Conservation (phyloP, 768 basidiomycete species). For the Thelephora ganbajun region DNA sequence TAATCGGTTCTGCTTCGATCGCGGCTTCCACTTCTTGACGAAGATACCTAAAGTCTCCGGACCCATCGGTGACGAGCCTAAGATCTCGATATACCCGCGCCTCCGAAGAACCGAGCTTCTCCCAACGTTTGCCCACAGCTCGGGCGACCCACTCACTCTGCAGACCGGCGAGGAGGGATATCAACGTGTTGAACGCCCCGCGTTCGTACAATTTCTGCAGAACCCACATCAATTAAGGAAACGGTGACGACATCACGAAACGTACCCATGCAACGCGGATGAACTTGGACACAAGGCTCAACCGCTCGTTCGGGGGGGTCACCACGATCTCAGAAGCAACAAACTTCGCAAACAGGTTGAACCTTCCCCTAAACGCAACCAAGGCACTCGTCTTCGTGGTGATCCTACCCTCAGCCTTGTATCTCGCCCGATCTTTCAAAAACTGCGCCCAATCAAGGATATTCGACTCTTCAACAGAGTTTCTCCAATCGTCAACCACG, state of each 20-base stretch:
- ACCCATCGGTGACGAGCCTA: constrained; percentile 45
- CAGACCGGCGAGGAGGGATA: constrained; percentile 69
- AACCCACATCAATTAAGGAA: not conserved
- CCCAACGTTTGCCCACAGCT: constrained; percentile 57
- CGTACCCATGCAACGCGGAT: constrained; percentile 78
- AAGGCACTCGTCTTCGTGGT: constrained; percentile 57
- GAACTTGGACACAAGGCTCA: constrained; percentile 58
- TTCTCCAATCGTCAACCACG: constrained; percentile 59
- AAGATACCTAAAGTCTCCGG: constrained; percentile 64
- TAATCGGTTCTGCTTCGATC: constrained; percentile 49
- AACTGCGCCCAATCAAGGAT: constrained; percentile 77
- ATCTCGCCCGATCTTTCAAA: constrained; percentile 56
- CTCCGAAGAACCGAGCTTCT: constrained; percentile 55
- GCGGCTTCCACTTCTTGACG: constrained; percentile 50
- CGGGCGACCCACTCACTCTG: constrained; percentile 52
- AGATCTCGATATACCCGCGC: constrained; percentile 61
- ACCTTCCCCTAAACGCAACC: constrained; percentile 63
- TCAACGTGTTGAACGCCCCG: constrained; percentile 66
- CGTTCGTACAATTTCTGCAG: constrained; percentile 65
- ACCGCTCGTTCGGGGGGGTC: constrained; percentile 52
- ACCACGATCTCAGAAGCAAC: constrained; percentile 69
- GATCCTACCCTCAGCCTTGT: constrained; percentile 47
- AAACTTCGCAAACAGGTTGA: constrained; percentile 77
- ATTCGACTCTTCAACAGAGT: constrained; percentile 43
- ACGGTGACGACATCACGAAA: constrained; percentile 5